phyloP scores from a whole-genome alignment of 2,329 filamentous ascomycete species.

The Ophiosphaerella korrae region DNA sequence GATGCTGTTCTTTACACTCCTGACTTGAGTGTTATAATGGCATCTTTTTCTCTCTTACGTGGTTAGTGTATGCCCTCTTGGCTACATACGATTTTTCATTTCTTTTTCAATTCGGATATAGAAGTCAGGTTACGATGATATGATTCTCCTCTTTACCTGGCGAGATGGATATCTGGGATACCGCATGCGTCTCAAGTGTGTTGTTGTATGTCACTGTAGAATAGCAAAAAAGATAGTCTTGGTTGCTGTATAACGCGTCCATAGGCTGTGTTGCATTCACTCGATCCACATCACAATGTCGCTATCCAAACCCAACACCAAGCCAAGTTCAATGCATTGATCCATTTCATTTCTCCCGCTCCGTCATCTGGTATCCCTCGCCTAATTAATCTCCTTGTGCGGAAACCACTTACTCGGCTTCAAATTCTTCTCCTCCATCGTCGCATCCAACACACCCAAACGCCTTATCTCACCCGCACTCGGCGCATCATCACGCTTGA shows the following conservation, averaged over 20 bases:
- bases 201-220: background rate
- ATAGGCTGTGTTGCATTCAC: background rate
- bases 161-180: background rate
- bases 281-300: background rate
- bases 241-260: background rate
- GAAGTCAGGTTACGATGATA: background rate
- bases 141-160: background rate
- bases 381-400: constrained; percentile 47
- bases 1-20: too few relatives aligned
- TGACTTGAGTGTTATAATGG: too few relatives aligned
- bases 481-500: constrained; percentile 78
- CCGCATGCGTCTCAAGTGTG: background rate
- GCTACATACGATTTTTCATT: too few relatives aligned
- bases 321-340: too few relatives aligned
- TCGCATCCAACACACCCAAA: constrained; percentile 76
- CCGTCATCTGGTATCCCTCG: background rate
- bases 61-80: too few relatives aligned
- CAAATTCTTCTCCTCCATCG: constrained; percentile 73
- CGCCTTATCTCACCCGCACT: constrained; percentile 86
- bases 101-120: background rate
- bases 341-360: background rate
- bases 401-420: constrained; percentile 52
- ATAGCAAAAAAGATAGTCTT: background rate
- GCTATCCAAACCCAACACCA: background rate
- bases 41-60: too few relatives aligned